A percentile compares a stretch with the other conserved stretches of the same genome.
phyloP scores from a whole-genome alignment of 148 eudicot species.

The Chenopodium berlandieri region DNA sequence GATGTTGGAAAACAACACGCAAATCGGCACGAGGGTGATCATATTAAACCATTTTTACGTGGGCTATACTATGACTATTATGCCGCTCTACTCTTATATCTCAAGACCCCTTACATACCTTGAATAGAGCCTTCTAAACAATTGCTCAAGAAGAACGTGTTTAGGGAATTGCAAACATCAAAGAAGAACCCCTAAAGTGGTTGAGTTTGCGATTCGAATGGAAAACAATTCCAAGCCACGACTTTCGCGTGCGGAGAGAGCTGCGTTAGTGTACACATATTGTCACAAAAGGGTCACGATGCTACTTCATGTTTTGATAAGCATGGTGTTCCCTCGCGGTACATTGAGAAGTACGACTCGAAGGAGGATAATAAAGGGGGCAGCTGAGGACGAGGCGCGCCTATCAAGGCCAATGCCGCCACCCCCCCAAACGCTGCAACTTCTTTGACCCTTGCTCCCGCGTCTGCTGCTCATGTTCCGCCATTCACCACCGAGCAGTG shows the following conservation, averaged over 20 bases:
- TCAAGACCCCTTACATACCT: background rate
- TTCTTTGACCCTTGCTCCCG: too few relatives aligned
- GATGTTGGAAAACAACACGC: background rate
- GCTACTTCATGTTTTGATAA: background rate
- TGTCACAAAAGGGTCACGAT: background rate
- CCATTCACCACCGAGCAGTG: too few relatives aligned
- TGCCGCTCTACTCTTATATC: background rate
- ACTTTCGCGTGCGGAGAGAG: background rate
- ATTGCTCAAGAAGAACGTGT: background rate
- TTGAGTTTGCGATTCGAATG: background rate
- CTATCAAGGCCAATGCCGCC: too few relatives aligned
- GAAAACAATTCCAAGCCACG: background rate
- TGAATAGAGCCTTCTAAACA: background rate
- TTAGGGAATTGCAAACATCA: background rate
- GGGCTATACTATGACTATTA: background rate
- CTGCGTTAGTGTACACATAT: background rate
- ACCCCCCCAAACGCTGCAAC: rapidly evolving
- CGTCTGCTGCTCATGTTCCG: too few relatives aligned
- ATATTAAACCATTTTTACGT: background rate
- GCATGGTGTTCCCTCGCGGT: background rate
- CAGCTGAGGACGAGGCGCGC: too few relatives aligned
- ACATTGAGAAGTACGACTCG: too few relatives aligned
- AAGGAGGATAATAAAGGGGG: too few relatives aligned
- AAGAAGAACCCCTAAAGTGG: background rate
- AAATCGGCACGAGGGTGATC: background rate